Base-by-base conservation (phyloP, 495 filamentous ascomycete species). In the Chaetomium fimeti region DNA sequence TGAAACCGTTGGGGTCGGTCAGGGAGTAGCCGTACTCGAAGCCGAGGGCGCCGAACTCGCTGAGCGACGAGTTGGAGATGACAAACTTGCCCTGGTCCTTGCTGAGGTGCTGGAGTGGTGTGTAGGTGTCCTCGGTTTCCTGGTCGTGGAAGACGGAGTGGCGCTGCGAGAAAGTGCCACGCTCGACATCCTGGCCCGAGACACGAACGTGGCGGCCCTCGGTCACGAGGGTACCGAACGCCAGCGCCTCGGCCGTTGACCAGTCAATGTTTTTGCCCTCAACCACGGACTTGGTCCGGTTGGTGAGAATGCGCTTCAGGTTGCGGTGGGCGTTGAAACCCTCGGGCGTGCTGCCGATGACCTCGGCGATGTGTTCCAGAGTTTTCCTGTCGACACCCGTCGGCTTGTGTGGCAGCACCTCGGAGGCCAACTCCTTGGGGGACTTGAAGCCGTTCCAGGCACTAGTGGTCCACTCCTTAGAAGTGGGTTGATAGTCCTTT, bases 381-480 rank as follows among this genome's bases (percentile, higher is more conserved):
- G 82, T 86, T 64, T 87, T 83, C 59, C 71, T 67, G 20, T 87
- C 85, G 38, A 98, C 87, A 25, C 89, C 90, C 15, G 94, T 98
- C 5, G 91, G 88, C 62, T 91, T 85, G 81, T 98, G 94, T 57
- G 95, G 92, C 58, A 98, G 82, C 59, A 98, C 88, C 81, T 98
- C 94, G 20, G 88, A 92, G 47, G 93, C 93, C 59, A 98, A 79
- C 79, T 98, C 94, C 81, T 97, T 98, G 71, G 94, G 94, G 36
- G 92, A 94, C 83, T 97, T 98, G 86, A 98, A 98, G 42, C 84
- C 93, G 79, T 98, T 96, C 94, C 94, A 98, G 61, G 94, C 95
- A 57, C 92, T 96, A 7, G 94, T 96, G 67, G 96, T 86, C 94
- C 94, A 98, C 78, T 98, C 94, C 79, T 96, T 96, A 62, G 93